A percentile compares a stretch with the other conserved stretches of the same genome.
Conservation (phyloP, 73 alveolate species). For the Paramecium pentaurelia region DNA sequence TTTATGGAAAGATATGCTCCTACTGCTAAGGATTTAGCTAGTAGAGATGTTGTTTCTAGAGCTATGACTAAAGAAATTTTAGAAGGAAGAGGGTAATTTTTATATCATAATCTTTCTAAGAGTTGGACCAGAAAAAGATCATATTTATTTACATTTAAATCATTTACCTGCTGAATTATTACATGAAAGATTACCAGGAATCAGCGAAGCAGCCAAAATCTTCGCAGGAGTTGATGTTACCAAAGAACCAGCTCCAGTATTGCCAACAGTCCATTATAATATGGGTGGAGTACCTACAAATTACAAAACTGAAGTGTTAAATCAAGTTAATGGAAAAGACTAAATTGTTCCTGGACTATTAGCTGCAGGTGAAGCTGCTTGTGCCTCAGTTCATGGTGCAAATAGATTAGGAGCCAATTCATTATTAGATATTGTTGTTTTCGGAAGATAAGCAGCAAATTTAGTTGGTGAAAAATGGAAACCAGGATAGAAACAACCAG, state of each 20-base stretch:
- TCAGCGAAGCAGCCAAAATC: constrained; percentile 92
- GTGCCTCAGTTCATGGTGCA: constrained; percentile 99
- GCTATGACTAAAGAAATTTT: constrained; percentile 89
- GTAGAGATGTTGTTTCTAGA: constrained; percentile 96
- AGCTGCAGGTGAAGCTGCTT: constrained; percentile 99
- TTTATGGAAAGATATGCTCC: constrained; percentile 87
- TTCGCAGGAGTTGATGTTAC: constrained; percentile 98
- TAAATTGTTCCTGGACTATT: constrained; percentile 89
- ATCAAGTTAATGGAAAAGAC: constrained; percentile 83
- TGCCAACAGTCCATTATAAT: constrained; percentile 99
- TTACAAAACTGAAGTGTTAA: constrained; percentile 90
- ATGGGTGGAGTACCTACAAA: constrained; percentile 99
- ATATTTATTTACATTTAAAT: constrained; percentile 84
- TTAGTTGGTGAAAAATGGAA: constrained; percentile 69
- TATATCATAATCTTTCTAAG: background rate
- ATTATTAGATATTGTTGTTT: constrained; percentile 95
- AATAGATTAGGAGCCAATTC: constrained; percentile 99
- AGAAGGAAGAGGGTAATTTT: constrained; percentile 59
- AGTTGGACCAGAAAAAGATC: constrained; percentile 91
- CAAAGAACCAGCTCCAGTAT: constrained; percentile 96
- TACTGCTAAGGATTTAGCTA: constrained; percentile 89
- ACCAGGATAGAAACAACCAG: constrained; percentile 83
- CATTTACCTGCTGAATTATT: constrained; percentile 85
- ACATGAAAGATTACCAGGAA: constrained; percentile 95
- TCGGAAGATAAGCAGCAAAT: constrained; percentile 95